A percentile compares a stretch with the other conserved stretches of the same genome.
phyloP scores from a whole-genome alignment of 306 rosid genomes.

The Medicago truncatula region MtrunA17r5.0-ANR NC_053049.1:29168001-29168500 shows the following conservation, averaged over 20 bases:
- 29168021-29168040: too few species aligned
- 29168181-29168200: slow-evolving; percentile 30
- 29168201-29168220: slow-evolving; percentile 1
- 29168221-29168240: slow-evolving; percentile 94
- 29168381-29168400: slow-evolving; percentile 9
- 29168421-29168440: slow-evolving; percentile 28
- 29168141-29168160: too few species aligned
- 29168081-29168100: too few species aligned
- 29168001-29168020: too few species aligned
- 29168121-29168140: too few species aligned
- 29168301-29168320: slow-evolving; percentile 93
- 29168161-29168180: too few species aligned
- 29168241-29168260: slow-evolving; percentile 77
- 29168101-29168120: too few species aligned
- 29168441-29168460: slow-evolving; percentile 25
- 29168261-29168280: slow-evolving; percentile 82
- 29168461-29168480: slow-evolving; percentile 16
- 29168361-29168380: slow-evolving; percentile 29
- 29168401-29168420: slow-evolving; percentile 19
- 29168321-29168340: slow-evolving; percentile 88
- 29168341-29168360: slow-evolving; percentile 51
- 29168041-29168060: too few species aligned
- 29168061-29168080: too few species aligned
- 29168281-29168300: slow-evolving; percentile 71
- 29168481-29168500: slow-evolving; percentile 30